These are phyloP conservation scores for Prunus padus DNA, from an alignment of 306 rosid species.

Conservation along the genomic window DNA sequence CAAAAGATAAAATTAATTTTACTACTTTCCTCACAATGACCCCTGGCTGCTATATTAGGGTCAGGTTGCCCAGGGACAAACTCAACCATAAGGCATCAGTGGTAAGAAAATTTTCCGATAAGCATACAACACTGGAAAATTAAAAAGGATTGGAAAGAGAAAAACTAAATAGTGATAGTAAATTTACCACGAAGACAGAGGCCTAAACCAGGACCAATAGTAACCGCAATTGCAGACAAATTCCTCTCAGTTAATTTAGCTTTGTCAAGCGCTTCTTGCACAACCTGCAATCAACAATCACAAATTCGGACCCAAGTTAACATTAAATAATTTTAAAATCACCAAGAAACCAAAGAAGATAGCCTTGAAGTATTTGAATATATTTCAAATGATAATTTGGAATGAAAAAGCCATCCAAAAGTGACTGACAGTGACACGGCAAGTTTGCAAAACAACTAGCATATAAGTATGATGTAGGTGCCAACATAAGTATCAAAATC, in stretches of 20 bases:
- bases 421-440: slow-evolving; percentile 3
- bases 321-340: background rate
- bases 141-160: too few species aligned
- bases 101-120: background rate
- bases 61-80: background rate
- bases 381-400: background rate
- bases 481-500: background rate
- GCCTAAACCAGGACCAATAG: slow-evolving; percentile 98
- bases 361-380: slow-evolving; percentile 1
- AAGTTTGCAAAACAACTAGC: background rate
- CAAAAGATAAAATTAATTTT: background rate
- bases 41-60: background rate
- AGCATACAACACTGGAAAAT: background rate
- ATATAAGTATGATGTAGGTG: background rate
- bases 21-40: background rate
- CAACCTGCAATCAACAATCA: slow-evolving; percentile 61
- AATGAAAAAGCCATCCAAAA: slow-evolving; percentile 4
- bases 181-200: slow-evolving; percentile 92
- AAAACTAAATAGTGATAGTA: background rate
- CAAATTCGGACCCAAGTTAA: slow-evolving; percentile 16
- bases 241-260: slow-evolving; percentile 73
- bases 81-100: background rate
- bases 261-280: slow-evolving; percentile 80
- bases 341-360: slow-evolving; percentile 13
- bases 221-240: slow-evolving; percentile 92